These are phyloP conservation scores for Ceratobasidium sp. DNA, from an alignment of 1,284 basidiomycete genomes.

Conservation along the genomic window DNA sequence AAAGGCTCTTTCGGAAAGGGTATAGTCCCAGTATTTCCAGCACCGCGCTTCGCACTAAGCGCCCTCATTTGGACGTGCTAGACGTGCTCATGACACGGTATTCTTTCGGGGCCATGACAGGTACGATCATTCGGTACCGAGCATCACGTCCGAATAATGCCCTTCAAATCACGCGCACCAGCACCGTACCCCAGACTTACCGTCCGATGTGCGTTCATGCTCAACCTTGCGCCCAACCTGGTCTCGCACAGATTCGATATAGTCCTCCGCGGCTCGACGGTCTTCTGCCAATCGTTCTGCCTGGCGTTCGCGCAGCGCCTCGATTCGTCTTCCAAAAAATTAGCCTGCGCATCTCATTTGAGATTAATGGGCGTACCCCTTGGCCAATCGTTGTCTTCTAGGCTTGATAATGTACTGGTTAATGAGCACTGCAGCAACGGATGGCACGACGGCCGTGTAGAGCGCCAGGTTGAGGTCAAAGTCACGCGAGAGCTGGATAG, in stretches of 20 bases:
- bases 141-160: neutral
- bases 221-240: conserved; percentile 51
- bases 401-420: conserved; percentile 67
- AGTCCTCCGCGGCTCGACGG: conserved; percentile 64
- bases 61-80: no score
- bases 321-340: conserved; percentile 47
- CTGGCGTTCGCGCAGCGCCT: conserved; percentile 57
- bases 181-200: conserved; percentile 44
- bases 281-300: conserved; percentile 65
- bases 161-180: neutral
- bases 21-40: no score
- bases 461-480: conserved; percentile 56
- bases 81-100: no score
- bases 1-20: no score
- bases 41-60: no score
- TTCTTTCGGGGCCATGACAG: no score
- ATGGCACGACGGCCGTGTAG: conserved; percentile 60
- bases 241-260: conserved; percentile 53
- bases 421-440: conserved; percentile 56
- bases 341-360: neutral
- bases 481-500: conserved; percentile 60
- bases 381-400: conserved; percentile 54
- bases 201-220: conserved; percentile 51
- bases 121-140: no score
- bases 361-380: conserved; percentile 52